Conservation (phyloP, 208 protist genomes). For the Phytomonas sp. region DNA sequence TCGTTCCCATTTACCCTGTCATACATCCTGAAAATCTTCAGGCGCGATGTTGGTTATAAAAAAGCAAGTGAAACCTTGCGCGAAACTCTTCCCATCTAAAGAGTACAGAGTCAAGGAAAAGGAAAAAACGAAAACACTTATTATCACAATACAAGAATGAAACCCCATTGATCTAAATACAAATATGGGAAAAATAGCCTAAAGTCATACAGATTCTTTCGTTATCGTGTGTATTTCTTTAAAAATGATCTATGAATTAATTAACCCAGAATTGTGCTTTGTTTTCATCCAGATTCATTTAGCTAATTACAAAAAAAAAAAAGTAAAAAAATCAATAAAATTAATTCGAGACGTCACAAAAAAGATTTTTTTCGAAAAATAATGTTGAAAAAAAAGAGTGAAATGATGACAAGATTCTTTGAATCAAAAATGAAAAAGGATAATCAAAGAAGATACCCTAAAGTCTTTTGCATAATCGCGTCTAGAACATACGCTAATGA, state of each 20-base stretch:
- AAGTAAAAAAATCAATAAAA: constrained; percentile 5
- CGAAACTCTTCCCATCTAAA: neutral
- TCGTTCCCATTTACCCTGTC: neutral
- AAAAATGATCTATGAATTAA: constrained; percentile 3
- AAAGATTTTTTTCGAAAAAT: neutral
- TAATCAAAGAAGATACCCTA: neutral
- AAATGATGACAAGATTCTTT: constrained; percentile 3
- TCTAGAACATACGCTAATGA: neutral
- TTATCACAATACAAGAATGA: neutral
- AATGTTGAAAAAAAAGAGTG: neutral
- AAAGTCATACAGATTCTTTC: neutral
- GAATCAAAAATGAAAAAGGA: constrained; percentile 8
- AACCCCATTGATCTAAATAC: neutral
- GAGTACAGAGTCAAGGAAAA: neutral
- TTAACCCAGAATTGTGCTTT: neutral
- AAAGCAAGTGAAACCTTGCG: neutral
- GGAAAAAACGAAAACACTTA: constrained; percentile 11
- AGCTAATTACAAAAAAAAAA: neutral
- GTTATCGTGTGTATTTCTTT: neutral
- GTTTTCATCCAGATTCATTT: neutral
- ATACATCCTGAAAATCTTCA: neutral
- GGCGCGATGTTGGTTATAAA: neutral
- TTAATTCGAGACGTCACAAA: constrained; percentile 8
- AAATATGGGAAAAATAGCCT: neutral
- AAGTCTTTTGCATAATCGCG: neutral